Base-by-base conservation (phyloP, 2,329 filamentous ascomycete genomes). In the Colletotrichum sp. region DNA sequence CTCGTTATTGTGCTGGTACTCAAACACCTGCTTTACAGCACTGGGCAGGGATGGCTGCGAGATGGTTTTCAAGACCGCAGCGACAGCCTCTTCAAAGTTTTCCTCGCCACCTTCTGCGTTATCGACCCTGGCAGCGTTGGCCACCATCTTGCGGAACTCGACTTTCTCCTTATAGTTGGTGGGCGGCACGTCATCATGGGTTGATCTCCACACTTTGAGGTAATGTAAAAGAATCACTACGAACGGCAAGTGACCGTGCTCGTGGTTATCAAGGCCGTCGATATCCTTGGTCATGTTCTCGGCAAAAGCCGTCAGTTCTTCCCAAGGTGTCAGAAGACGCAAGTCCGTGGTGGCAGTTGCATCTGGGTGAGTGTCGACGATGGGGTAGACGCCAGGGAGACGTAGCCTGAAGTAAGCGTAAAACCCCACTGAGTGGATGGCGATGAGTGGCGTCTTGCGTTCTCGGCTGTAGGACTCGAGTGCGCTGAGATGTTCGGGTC, bases 311-410 rank as follows among this genome's bases (percentile, higher is more conserved):
- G 88, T 83, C 16, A 99, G 90, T 82, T 97, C 96, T 24, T 94
- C 91, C 96, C 97, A 99, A 44, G 97, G 96, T 39, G 90, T 91
- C 6, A 98, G 87, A 15, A 99, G 89, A 66, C 97, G 93, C 39
- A 99, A 89, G 80, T 99, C 97, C 72, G 94, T 93, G 1, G 92
- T 97, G 9, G 95, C 93, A 52, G 95, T 95, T 55, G 95, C 92
- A 78, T 98, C 96, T 1, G 97, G 97, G 82, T 99, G 97, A 60
- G 97, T 99, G 83, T 99, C 96, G 78, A 99, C 95, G 73, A 99
- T 94, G 7, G 96, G 96, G 80, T 98, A 98, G 32, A 93, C 92
- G n/a, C 92, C 88, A 12, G 95, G 94, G 32, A 98, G 87, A 79
- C 91, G 89, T 32, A 98, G 89, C n/a, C 93, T 94, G 83, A 99